phyloP scores from a whole-genome alignment of 371 early-diverging fungal genomes.

The Circinella umbellata region DNA sequence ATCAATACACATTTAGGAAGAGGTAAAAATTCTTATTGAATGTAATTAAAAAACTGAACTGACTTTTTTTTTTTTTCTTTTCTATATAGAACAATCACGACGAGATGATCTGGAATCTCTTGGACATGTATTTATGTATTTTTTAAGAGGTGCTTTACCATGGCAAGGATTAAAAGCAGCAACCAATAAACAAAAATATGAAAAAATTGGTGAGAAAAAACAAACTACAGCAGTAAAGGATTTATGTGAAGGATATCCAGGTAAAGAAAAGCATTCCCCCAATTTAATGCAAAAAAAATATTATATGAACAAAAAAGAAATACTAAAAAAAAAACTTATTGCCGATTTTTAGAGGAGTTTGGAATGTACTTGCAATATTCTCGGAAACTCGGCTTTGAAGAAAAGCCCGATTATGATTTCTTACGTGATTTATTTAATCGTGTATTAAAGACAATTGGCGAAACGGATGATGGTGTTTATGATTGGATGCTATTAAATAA shows the following conservation, averaged over 20 bases:
- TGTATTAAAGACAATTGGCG: slow-evolving; percentile 75
- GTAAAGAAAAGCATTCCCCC: slow-evolving; percentile 15
- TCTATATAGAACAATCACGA: slow-evolving; percentile 78
- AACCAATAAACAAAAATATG: slow-evolving; percentile 92
- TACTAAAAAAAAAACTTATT: background rate
- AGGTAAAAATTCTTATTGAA: slow-evolving; percentile 25
- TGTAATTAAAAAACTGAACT: background rate
- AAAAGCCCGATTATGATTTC: slow-evolving; percentile 95
- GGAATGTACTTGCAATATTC: slow-evolving; percentile 84
- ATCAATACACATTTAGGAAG: slow-evolving; percentile 90
- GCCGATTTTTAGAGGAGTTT: slow-evolving; percentile 68
- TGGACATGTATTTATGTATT: slow-evolving; percentile 94
- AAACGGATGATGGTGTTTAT: slow-evolving; percentile 89
- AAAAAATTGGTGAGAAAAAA: slow-evolving; percentile 91
- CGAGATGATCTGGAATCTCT: slow-evolving; percentile 94
- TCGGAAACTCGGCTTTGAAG: slow-evolving; percentile 93
- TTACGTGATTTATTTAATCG: slow-evolving; percentile 88
- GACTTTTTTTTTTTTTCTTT: background rate
- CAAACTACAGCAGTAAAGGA: slow-evolving; percentile 76
- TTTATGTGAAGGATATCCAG: slow-evolving; percentile 79
- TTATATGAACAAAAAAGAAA: slow-evolving; percentile 20
- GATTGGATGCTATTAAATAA: slow-evolving; percentile 90
- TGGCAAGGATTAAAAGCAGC: slow-evolving; percentile 95
- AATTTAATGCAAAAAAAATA: background rate
- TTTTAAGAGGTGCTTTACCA: slow-evolving; percentile 86